Conservation (phyloP, 176 grass and related monocot species). For the Thinopyrum elongatum region DNA sequence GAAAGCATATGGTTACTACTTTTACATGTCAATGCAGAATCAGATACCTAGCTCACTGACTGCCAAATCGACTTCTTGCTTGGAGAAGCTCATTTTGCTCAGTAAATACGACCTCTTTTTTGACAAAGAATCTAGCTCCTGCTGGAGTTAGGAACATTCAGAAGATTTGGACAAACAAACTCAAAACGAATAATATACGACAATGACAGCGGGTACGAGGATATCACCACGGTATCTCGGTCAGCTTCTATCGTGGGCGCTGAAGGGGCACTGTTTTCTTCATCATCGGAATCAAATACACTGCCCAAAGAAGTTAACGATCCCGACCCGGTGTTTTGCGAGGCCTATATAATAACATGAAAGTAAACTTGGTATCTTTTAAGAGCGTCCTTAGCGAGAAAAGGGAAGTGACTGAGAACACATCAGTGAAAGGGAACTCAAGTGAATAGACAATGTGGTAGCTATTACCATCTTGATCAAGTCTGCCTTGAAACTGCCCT, state of each 20-base stretch:
- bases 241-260: constrained; percentile 28
- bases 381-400: background rate
- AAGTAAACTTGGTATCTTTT: constrained; percentile 21
- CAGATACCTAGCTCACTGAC: background rate
- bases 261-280: constrained; percentile 38
- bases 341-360: constrained; percentile 39
- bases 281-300: constrained; percentile 64
- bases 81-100: background rate
- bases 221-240: constrained; percentile 47
- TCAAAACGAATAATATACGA: background rate
- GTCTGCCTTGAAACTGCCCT: background rate
- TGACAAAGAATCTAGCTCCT: constrained; percentile 36
- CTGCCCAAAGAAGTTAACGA: constrained; percentile 50
- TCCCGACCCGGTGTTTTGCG: constrained; percentile 47
- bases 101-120: constrained; percentile 69
- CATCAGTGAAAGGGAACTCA: background rate
- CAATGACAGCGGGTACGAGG: background rate
- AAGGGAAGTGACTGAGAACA: background rate
- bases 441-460: background rate
- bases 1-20: background rate
- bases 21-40: background rate
- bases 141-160: constrained; percentile 21
- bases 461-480: background rate
- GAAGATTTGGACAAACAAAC: background rate
- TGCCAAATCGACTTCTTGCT: background rate